phyloP scores from a whole-genome alignment of 2,329 filamentous ascomycete genomes.

The Fusarium ambrosium region DNA sequence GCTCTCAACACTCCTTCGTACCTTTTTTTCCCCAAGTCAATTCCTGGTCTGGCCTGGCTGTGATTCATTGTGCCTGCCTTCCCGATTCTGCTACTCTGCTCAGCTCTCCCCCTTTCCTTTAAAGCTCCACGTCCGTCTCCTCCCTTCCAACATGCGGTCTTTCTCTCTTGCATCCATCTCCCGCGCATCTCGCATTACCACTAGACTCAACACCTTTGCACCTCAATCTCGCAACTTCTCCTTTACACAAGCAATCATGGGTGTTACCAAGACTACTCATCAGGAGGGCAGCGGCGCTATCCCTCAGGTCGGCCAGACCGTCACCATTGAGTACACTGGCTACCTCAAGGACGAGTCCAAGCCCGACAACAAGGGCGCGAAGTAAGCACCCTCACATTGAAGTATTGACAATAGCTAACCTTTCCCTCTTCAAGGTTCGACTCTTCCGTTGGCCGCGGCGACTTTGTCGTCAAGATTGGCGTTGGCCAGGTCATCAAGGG shows the following conservation, averaged over 20 bases:
- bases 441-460: conserved; percentile 81
- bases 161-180: conserved; percentile 39
- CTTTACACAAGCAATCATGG: conserved; percentile 66
- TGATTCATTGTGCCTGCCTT: conserved; percentile 13
- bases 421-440: conserved; percentile 81
- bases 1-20: conserved; percentile 32
- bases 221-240: conserved; percentile 37
- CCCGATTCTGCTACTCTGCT: conserved; percentile 4
- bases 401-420: conserved; percentile 19
- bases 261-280: conserved; percentile 77
- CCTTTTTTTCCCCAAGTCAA: background rate
- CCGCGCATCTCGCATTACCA: conserved; percentile 31
- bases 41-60: conserved; percentile 17
- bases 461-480: conserved; percentile 85
- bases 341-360: conserved; percentile 79
- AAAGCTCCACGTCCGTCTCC: conserved; percentile 36
- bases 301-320: conserved; percentile 76
- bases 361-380: conserved; percentile 74
- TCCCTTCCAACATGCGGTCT: conserved; percentile 34
- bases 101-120: conserved; percentile 15
- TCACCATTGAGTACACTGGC: conserved; percentile 93
- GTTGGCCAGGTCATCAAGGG: conserved; percentile 88
- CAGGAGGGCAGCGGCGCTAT: conserved; percentile 71
- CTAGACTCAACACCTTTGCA: conserved; percentile 38
- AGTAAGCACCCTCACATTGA: conserved; percentile 68